A percentile compares a stretch with the other conserved stretches of the same genome.
Conservation (phyloP, 805 yeast genomes). For the Priceomyces medius region DNA sequence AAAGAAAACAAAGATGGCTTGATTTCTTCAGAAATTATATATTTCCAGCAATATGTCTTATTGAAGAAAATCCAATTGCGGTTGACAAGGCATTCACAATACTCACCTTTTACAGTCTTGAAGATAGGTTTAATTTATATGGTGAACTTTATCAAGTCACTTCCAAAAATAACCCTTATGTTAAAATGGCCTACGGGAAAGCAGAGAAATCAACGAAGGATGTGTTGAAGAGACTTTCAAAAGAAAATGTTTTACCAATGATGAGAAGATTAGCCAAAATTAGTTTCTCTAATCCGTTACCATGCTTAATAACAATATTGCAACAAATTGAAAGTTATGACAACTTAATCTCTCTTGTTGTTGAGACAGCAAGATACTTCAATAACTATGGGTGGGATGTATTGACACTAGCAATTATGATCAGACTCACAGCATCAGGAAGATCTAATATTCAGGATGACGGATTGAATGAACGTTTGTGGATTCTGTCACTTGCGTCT, state of each 20-base stretch:
- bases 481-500: constrained; percentile 81
- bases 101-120: constrained; percentile 53
- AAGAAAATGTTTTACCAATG: constrained; percentile 71
- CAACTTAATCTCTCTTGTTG: constrained; percentile 75
- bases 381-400: constrained; percentile 83
- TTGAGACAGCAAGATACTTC: constrained; percentile 74
- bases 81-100: constrained; percentile 60
- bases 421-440: constrained; percentile 64
- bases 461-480: constrained; percentile 76
- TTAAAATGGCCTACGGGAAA: constrained; percentile 58
- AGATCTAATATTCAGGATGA: constrained; percentile 68
- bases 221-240: constrained; percentile 75
- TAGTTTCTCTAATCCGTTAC: constrained; percentile 73
- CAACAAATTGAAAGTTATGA: constrained; percentile 90
- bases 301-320: constrained; percentile 67
- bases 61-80: constrained; percentile 57
- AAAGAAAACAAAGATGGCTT: constrained; percentile 43
- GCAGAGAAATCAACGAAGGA: constrained; percentile 81
- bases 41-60: constrained; percentile 57
- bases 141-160: constrained; percentile 69
- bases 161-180: constrained; percentile 52
- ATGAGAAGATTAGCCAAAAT: constrained; percentile 72
- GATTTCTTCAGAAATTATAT: constrained; percentile 63
- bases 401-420: constrained; percentile 67
- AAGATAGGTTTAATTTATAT: constrained; percentile 70